Evolutionary conservation across 78 protist genomes (phyloP).

Genomic region (Bigelowiella natans): DNA sequence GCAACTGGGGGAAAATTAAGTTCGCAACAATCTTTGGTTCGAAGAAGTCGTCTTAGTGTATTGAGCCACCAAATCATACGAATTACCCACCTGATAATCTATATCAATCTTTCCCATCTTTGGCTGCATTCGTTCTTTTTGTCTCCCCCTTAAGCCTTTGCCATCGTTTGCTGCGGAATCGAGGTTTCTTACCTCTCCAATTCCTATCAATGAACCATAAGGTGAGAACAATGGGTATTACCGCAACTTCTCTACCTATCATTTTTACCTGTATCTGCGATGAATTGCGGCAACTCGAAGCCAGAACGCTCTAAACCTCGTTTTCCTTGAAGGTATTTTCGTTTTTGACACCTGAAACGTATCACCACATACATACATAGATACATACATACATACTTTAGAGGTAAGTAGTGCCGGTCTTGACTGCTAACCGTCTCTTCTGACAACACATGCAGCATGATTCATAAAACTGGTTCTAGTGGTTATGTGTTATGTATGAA

Average conservation of each 20-base stretch:
- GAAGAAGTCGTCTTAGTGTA: background rate
- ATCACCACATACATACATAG: too few species aligned
- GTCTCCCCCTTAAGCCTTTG: background rate
- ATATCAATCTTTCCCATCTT: conserved; percentile 78
- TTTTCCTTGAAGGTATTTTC: conserved; percentile 84
- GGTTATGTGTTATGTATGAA: too few species aligned
- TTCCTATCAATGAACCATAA: too few species aligned
- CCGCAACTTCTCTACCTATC: conserved; percentile 42
- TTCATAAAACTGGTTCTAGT: too few species aligned
- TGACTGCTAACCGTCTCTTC: too few species aligned
- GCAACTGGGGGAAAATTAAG: background rate
- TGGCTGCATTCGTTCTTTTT: conserved; percentile 31
- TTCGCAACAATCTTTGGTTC: background rate
- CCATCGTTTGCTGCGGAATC: conserved; percentile 40
- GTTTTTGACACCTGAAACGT: conserved; percentile 79
- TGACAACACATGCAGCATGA: too few species aligned
- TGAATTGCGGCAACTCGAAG: conserved; percentile 84
- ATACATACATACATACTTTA: too few species aligned
- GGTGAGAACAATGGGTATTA: conserved; percentile 28
- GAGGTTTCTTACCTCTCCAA: conserved; percentile 36
- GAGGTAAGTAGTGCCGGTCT: too few species aligned
- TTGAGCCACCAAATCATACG: background rate
- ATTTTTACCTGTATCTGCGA: conserved; percentile 95
- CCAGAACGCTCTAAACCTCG: conserved; percentile 78
- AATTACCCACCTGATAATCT: conserved; percentile 69